Evolutionary conservation across 2,329 filamentous ascomycete species (phyloP).

Genomic region (Aspergillus caelatus): DNA sequence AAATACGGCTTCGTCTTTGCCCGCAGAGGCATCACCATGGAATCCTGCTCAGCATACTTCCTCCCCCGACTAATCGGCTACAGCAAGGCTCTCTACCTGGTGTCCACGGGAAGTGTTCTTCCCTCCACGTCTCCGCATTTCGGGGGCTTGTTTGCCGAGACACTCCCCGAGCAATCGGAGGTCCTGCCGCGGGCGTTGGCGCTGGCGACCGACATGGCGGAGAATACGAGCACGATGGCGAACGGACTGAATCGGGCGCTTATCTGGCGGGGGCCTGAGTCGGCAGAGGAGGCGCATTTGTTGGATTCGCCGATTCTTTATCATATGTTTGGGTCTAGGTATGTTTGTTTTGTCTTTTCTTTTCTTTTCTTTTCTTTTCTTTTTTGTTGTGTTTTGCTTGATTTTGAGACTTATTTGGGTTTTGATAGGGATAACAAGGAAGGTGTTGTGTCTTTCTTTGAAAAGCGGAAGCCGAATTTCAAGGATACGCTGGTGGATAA

Average conservation of each 20-base stretch:
- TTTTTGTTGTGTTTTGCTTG: neutral
- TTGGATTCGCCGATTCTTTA: conserved; percentile 58
- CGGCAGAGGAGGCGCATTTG: conserved; percentile 70
- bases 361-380: too few species aligned
- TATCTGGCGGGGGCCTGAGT: conserved; percentile 60
- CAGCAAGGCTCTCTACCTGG: conserved; percentile 35
- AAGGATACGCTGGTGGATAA: conserved; percentile 62
- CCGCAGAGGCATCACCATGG: conserved; percentile 70
- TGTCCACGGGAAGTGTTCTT: conserved; percentile 68
- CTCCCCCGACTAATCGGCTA: conserved; percentile 69
- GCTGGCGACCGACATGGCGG: conserved; percentile 67
- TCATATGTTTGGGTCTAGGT: conserved; percentile 41
- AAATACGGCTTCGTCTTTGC: conserved; percentile 77
- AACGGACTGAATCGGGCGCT: conserved; percentile 71
- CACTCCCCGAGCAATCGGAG: conserved; percentile 58
- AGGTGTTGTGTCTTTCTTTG: conserved; percentile 68
- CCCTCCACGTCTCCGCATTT: conserved; percentile 50
- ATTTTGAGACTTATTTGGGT: neutral
- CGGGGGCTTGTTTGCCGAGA: conserved; percentile 66
- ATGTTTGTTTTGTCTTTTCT: conserved; percentile 11
- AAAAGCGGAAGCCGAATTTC: conserved; percentile 69
- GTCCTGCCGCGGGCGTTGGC: conserved; percentile 68
- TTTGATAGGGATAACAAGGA: conserved; percentile 64
- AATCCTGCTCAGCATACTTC: conserved; percentile 72
- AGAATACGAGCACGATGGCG: conserved; percentile 66